phyloP scores from a whole-genome alignment of 345 rosid species.

The Hevea brasiliensis region DNA sequence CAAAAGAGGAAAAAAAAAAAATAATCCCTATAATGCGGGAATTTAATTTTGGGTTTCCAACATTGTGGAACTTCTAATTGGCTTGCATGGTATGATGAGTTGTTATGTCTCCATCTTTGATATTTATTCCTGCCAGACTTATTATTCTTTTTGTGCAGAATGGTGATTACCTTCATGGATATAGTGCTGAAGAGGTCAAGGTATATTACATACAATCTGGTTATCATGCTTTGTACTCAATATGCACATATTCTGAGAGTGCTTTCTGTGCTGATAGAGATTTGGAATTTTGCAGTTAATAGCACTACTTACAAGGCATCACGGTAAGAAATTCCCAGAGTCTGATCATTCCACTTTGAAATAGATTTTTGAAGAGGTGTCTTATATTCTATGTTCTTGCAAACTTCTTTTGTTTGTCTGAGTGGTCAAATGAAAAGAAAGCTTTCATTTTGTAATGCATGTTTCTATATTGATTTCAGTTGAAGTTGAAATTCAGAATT shows the following conservation, averaged over 20 bases:
- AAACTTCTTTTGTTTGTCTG: constrained; percentile 3
- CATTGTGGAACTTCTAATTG: constrained; percentile 1
- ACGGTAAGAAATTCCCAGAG: constrained; percentile 67
- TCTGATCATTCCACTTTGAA: constrained; percentile 35
- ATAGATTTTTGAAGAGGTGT: constrained; percentile 47
- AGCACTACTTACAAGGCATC: constrained; percentile 62
- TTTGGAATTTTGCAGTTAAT: constrained; percentile 46
- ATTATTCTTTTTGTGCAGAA: constrained; percentile 42
- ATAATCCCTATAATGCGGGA: no score
- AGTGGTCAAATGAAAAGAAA: background rate
- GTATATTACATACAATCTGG: constrained; percentile 32
- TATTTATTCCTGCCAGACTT: constrained; percentile 6
- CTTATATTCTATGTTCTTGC: constrained; percentile 9
- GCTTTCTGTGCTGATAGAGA: constrained; percentile 18
- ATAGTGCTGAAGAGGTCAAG: constrained; percentile 60
- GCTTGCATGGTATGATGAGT: background rate
- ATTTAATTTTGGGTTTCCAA: no score
- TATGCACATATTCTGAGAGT: background rate
- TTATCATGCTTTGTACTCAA: constrained; percentile 2
- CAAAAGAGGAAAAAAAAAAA: no score
- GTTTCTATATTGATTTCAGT: constrained; percentile 31
- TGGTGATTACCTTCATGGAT: constrained; percentile 59
- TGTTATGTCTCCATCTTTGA: constrained; percentile 8
- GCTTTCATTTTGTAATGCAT: background rate
- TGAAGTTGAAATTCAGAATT: constrained; percentile 41